phyloP scores from a whole-genome alignment of 1,284 basidiomycete species.

The Puccinia coronata region DNA sequence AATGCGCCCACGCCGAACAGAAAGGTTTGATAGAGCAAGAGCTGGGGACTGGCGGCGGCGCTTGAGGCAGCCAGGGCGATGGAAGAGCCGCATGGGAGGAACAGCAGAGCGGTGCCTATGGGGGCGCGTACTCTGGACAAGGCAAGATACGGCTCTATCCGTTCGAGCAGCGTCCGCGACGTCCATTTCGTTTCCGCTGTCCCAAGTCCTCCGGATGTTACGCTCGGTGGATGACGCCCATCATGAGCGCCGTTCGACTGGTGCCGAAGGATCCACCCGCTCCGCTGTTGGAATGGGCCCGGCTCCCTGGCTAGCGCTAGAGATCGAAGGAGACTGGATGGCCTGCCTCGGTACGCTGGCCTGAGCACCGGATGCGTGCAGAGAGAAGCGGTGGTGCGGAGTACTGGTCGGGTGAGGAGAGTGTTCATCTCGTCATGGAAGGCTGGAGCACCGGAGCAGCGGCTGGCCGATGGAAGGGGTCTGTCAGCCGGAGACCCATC shows the following conservation, averaged over 20 bases:
- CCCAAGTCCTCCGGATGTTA: not conserved
- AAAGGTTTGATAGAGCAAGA: slow-evolving; percentile 72
- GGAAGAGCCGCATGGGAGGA: slow-evolving; percentile 70
- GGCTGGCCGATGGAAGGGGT: too few species aligned
- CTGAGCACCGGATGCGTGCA: not conserved
- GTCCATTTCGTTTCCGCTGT: not conserved
- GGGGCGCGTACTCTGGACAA: slow-evolving; percentile 29
- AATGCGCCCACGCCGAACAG: slow-evolving; percentile 88
- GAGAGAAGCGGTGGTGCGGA: not conserved
- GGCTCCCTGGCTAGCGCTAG: not conserved
- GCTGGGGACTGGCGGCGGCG: slow-evolving; percentile 67
- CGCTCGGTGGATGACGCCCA: not conserved
- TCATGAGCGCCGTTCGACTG: slow-evolving; percentile 8
- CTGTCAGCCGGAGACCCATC: too few species aligned
- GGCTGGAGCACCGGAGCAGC: too few species aligned
- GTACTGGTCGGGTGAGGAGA: not conserved
- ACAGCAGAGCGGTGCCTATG: slow-evolving; percentile 34
- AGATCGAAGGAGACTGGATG: not conserved
- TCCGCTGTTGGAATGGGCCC: not conserved
- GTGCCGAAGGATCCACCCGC: not conserved
- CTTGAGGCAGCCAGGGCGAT: slow-evolving; percentile 91
- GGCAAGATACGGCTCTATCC: slow-evolving; percentile 30
- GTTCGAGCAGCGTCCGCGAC: not conserved
- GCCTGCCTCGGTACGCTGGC: not conserved
- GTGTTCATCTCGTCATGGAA: not conserved